Evolutionary conservation across 495 filamentous ascomycete genomes (phyloP), one percentile per base, ranked within the genome.

Genomic region (Podospora pseudocomata): DNA sequence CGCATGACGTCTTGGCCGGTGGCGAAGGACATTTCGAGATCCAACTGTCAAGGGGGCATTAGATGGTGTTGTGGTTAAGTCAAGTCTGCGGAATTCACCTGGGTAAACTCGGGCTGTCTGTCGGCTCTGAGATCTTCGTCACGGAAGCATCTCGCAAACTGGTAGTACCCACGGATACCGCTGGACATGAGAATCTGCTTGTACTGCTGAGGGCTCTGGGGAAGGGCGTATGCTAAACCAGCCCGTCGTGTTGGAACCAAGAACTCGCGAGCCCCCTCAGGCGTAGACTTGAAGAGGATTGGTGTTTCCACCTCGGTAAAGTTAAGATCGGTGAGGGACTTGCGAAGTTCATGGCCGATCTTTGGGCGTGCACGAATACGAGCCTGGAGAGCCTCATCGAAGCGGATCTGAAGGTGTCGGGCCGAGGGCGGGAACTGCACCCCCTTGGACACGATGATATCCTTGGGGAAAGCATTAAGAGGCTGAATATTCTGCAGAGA

Each of bases 141-240:
- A 7, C 95, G 90, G 80, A 98, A 99, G 73, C 95, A 99, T 68
- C 87, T 89, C 2, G 96, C 95, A 78, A 98, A 91, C 77, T 99
- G 95, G 74, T 87, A 97, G 77, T 99, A 99, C 7, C 83, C 85
- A 5, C 81, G 77, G 19, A 98, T 85, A 0, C 94, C 94, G 73
- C 90, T 90, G 9, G 93, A 91, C 93, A 99, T 97, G 20, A 99
- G 84, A 56, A 98, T 94, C 79, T 99, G 95, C 78, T 99, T 99
- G 77, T 97, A 98, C 76, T 99, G 95, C 79, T 99, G 95, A 7
- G 95, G 95, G 67, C 94, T 97, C 74, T 99, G 95, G 0, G 95
- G 93, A 27, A 99, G 79, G 13, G 96, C 95, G 79, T 98, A 99
- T 23, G 91, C 91, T 28, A 89, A 76, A 0, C 92, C 93, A 0